These are phyloP conservation scores for Litsea cubeba DNA, from an alignment of 164 flowering plant genomes.

Conservation along the genomic window DNA sequence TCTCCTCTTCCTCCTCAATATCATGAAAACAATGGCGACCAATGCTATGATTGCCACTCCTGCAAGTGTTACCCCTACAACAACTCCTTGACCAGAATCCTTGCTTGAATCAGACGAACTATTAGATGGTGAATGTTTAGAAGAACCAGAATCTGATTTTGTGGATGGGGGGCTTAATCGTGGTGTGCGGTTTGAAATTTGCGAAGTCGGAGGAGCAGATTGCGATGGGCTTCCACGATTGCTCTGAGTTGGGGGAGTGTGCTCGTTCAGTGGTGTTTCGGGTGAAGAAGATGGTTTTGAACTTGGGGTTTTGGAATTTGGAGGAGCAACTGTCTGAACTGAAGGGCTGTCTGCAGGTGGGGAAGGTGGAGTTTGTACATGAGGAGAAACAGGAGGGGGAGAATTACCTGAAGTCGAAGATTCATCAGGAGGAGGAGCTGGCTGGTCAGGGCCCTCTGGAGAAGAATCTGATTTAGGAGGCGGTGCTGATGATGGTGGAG, in stretches of 20 bases:
- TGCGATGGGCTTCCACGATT: not conserved
- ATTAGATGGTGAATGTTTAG: not conserved
- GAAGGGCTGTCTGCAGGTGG: constrained; percentile 10
- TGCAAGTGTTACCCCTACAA: constrained; percentile 30
- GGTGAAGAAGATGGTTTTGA: constrained; percentile 9
- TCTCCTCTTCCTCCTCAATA: constrained; percentile 19
- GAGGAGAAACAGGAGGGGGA: not conserved
- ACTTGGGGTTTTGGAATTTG: not conserved
- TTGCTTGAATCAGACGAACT: constrained; percentile 8
- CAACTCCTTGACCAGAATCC: constrained; percentile 3
- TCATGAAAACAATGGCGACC: constrained; percentile 28
- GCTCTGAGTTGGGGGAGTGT: not conserved
- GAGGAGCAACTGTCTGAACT: constrained; percentile 9
- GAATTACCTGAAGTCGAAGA: not conserved
- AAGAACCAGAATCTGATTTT: not conserved
- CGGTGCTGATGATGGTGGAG: no score
- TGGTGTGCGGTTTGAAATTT: constrained; percentile 6
- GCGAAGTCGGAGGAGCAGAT: constrained; percentile 2
- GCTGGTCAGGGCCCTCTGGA: not conserved
- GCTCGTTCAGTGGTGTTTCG: not conserved
- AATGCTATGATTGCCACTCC: constrained; percentile 28
- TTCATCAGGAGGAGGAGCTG: constrained; percentile 10
- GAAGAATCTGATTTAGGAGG: constrained; percentile 8
- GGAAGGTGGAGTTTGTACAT: constrained; percentile 3
- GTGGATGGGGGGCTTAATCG: constrained; percentile 12